phyloP scores from a whole-genome alignment of 306 rosid species.

The Psophocarpus tetragonolobus region DNA sequence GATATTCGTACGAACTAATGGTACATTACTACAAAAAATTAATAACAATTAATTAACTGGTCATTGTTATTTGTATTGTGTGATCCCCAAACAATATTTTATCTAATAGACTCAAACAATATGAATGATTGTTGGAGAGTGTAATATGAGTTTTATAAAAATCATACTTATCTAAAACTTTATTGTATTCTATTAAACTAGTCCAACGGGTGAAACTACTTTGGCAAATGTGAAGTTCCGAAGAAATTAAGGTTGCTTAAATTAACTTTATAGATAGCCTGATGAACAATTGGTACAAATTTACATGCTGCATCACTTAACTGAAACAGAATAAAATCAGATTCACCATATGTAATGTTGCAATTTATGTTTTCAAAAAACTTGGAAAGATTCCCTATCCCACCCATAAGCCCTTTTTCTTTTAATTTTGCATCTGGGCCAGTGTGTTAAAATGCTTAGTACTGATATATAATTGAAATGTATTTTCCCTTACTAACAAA shows the following conservation, averaged over 20 bases:
- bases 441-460: not conserved
- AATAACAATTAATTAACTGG: not conserved
- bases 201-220: not conserved
- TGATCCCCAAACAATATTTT: not conserved
- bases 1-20: not conserved
- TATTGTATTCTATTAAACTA: not conserved
- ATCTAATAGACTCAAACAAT: not conserved
- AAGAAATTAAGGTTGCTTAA: not conserved
- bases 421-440: not conserved
- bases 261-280: not conserved
- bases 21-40: not conserved
- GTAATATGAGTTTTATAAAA: not conserved
- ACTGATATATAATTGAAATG: slow-evolving; percentile 3
- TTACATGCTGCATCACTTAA: not conserved
- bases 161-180: not conserved
- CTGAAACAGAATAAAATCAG: not conserved
- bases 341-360: not conserved
- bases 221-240: not conserved
- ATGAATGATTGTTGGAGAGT: not conserved
- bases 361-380: slow-evolving; percentile 24
- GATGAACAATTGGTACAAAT: not conserved
- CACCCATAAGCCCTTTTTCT: not conserved
- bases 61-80: not conserved
- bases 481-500: slow-evolving; percentile 14
- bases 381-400: slow-evolving; percentile 25